These are phyloP conservation scores for Waitea zeae DNA, from an alignment of 1,284 basidiomycete genomes.

Conservation along the genomic window DNA sequence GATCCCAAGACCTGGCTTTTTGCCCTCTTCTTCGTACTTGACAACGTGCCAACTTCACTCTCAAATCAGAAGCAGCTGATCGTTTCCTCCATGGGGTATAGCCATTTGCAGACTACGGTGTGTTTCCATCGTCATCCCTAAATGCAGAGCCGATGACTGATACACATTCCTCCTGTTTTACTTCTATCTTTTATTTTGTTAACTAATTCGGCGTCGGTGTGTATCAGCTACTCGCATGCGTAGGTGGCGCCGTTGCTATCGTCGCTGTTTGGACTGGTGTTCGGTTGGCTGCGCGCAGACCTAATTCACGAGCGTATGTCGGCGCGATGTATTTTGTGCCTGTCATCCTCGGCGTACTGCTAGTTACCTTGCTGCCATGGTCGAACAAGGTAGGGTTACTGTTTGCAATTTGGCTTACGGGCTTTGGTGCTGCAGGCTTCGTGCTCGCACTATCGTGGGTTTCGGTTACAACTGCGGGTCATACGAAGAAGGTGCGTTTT, in stretches of 20 bases:
- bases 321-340: conserved; percentile 46
- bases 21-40: conserved; percentile 33
- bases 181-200: no score
- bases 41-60: conserved; percentile 20
- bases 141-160: no score
- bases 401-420: conserved; percentile 42
- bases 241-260: conserved; percentile 51
- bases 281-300: conserved; percentile 32
- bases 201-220: no score
- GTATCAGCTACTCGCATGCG: no score
- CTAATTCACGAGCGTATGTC: conserved; percentile 43
- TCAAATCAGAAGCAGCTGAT: conserved; percentile 58
- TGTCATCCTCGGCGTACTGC: conserved; percentile 36
- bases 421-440: conserved; percentile 52
- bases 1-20: conserved; percentile 67
- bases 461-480: conserved; percentile 47
- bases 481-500: conserved; percentile 49
- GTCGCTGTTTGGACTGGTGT: conserved; percentile 24
- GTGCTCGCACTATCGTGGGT: conserved; percentile 56
- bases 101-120: conserved; percentile 44
- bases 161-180: no score
- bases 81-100: conserved; percentile 50
- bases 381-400: conserved; percentile 42
- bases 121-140: no score
- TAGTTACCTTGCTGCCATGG: conserved; percentile 50